These are phyloP conservation scores for Scytalidium lignicola DNA, from an alignment of 2,329 filamentous ascomycete species.

Conservation along the genomic window DNA sequence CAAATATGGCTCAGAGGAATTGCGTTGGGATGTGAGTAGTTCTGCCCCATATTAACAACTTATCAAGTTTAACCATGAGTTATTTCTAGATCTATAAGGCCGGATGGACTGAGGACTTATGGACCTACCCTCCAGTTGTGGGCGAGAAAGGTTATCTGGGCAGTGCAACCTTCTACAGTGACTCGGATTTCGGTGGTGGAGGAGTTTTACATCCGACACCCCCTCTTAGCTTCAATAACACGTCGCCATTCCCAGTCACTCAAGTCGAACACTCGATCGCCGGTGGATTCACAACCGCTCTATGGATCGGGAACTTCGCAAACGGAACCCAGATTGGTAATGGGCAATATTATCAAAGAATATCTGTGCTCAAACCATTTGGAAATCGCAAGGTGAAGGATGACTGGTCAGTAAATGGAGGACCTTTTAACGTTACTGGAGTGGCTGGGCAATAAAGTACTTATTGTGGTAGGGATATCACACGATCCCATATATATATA, in stretches of 20 bases:
- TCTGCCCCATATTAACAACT: not conserved
- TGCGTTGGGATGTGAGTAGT: not conserved
- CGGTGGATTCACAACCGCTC: slow-evolving; percentile 6
- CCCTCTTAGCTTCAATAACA: slow-evolving; percentile 19
- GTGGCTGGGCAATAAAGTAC: not conserved
- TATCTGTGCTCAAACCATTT: slow-evolving; percentile 25
- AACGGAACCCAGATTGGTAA: slow-evolving; percentile 23
- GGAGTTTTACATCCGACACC: slow-evolving; percentile 14
- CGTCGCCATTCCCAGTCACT: slow-evolving; percentile 17
- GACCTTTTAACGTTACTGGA: slow-evolving; percentile 4
- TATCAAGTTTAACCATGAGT: slow-evolving; percentile 4
- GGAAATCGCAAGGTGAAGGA: slow-evolving; percentile 11
- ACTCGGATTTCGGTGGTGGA: slow-evolving; percentile 2
- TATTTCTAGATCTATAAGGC: slow-evolving; percentile 18
- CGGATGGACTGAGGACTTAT: slow-evolving; percentile 19
- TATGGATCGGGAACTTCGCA: slow-evolving; percentile 25
- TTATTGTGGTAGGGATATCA: too few species aligned
- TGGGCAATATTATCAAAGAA: slow-evolving; percentile 15
- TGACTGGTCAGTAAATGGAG: slow-evolving; percentile 23
- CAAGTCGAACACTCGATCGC: slow-evolving; percentile 14
- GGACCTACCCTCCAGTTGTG: slow-evolving; percentile 24
- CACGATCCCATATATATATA: too few species aligned
- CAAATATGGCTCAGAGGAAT: not conserved
- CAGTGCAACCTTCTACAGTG: slow-evolving; percentile 19
- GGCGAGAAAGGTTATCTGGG: slow-evolving; percentile 26